Evolutionary conservation across 129 eudicot species (phyloP).

Genomic region (Lactuca saligna): DNA sequence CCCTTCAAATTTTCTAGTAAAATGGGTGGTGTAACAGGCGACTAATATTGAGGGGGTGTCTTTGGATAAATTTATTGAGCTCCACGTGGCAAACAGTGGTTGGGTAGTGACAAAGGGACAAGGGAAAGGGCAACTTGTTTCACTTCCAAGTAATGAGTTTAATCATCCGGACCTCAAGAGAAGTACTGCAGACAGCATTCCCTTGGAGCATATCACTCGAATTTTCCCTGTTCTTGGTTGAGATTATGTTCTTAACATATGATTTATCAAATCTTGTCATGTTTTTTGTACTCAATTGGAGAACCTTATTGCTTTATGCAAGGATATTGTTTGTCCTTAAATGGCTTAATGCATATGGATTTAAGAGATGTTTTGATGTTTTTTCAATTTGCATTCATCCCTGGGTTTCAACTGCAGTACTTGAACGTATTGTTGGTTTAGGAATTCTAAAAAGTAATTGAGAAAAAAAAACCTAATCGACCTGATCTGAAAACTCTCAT

Average conservation of each 20-base stretch:
- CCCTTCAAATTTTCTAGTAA: not conserved
- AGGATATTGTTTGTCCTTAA: not conserved
- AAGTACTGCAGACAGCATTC: conserved; percentile 57
- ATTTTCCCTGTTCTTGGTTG: conserved; percentile 86
- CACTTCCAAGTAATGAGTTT: conserved; percentile 61
- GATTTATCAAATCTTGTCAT: not conserved
- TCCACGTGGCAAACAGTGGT: conserved; percentile 53
- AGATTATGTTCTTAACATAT: conserved; percentile 12
- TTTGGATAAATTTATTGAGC: conserved; percentile 87
- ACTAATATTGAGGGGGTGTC: conserved; percentile 78
- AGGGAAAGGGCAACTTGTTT: conserved; percentile 60
- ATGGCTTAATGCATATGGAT: too few species aligned
- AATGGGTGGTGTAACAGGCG: conserved; percentile 48
- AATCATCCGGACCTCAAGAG: conserved; percentile 87
- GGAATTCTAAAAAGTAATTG: too few species aligned
- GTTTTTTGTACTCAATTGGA: not conserved
- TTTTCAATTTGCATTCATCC: too few species aligned
- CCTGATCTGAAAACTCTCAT: too few species aligned
- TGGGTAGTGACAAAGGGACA: conserved; percentile 69
- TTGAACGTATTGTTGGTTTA: too few species aligned
- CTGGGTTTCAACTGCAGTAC: too few species aligned
- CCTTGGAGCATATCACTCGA: conserved; percentile 73
- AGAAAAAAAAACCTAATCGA: too few species aligned
- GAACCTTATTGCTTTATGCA: not conserved
- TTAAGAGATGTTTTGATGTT: too few species aligned